phyloP scores from a whole-genome alignment of 2,329 filamentous ascomycete species.

The Paraphoma chrysanthemicola region DNA sequence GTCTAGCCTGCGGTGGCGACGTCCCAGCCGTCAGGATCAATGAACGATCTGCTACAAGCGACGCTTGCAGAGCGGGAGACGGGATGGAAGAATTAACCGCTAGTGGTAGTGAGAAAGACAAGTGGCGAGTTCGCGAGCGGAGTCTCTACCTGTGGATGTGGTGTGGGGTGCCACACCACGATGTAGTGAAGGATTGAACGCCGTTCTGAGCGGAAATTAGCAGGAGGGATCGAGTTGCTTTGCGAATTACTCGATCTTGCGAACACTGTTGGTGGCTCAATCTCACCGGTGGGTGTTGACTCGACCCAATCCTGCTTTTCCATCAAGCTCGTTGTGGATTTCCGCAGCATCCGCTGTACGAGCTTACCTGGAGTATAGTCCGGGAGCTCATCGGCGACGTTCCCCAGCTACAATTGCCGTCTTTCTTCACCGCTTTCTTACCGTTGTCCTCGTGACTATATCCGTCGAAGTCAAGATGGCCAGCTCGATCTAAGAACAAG shows the following conservation, averaged over 20 bases:
- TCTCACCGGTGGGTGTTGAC: neutral
- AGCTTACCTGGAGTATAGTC: neutral
- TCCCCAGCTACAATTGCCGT: neutral
- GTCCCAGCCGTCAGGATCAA: slow-evolving; percentile 4
- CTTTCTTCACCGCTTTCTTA: neutral
- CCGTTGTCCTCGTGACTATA: neutral
- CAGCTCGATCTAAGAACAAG: neutral
- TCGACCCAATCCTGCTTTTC: neutral
- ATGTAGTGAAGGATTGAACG: neutral
- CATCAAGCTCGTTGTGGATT: neutral
- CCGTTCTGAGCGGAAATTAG: neutral
- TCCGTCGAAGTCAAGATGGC: neutral
- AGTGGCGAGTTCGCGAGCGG: slow-evolving; percentile 9
- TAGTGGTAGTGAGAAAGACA: slow-evolving; percentile 7
- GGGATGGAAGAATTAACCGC: slow-evolving; percentile 4
- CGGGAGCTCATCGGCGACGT: neutral
- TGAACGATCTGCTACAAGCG: neutral
- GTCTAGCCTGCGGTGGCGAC: neutral
- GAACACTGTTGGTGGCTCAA: slow-evolving; percentile 1
- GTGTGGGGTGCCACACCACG: neutral
- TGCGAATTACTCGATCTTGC: neutral
- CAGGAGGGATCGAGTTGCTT: neutral
- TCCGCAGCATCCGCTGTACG: neutral
- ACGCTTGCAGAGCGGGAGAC: slow-evolving; percentile 3
- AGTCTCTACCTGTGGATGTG: neutral